Base-by-base conservation (phyloP, 2,329 filamentous ascomycete genomes). In the Sporothrix variecibatus region DNA sequence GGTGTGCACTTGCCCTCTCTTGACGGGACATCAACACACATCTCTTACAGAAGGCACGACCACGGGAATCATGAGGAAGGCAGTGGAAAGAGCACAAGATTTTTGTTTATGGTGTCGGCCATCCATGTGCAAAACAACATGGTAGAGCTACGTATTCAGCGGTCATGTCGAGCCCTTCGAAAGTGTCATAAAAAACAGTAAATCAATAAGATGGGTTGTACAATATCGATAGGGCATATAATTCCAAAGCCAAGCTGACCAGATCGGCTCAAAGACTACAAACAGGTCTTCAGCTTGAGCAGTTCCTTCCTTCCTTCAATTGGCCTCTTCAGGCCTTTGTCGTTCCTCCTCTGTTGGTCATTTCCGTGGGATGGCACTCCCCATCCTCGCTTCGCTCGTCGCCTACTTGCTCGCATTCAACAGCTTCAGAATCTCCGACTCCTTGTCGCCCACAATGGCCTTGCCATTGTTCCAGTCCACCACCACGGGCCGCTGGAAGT, bases 381-480 rank as follows among this genome's bases (percentile, higher is more conserved):
- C 43, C 20, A 15, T 49, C 15, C 34, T 34, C 34, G 34, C 34
- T 8, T 34, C 34, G 34, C 34, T 34, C 34, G 5, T 34, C 34
- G 34, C 34, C 34, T 34, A 34, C 74, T 75, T 74, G 62, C 65
- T 60, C 56, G 58, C 17, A 3, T 90, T 88, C 71, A 98, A 83
- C 83, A 97, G 87, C 83, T 92, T 94, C 80, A 97, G 83, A 75
- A 98, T 98, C 84, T 95, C 93, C 20, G 94, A 97, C 85, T 97
- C 92, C 77, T 93, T 91, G 70, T 93, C 93, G 26, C 94, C 93
- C 34, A 89, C 85, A 84, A 93, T 86, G 65, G 91, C 95, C 82
- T 90, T 93, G 77, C 95, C 96, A 82, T 95, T 95, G 81, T 92
- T 94, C 96, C 96, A 98, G 82, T 98, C 95, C 71, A 98, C 95